Evolutionary conservation across 2,329 filamentous ascomycete genomes (phyloP).

Genomic region (Xylariaceae sp.): DNA sequence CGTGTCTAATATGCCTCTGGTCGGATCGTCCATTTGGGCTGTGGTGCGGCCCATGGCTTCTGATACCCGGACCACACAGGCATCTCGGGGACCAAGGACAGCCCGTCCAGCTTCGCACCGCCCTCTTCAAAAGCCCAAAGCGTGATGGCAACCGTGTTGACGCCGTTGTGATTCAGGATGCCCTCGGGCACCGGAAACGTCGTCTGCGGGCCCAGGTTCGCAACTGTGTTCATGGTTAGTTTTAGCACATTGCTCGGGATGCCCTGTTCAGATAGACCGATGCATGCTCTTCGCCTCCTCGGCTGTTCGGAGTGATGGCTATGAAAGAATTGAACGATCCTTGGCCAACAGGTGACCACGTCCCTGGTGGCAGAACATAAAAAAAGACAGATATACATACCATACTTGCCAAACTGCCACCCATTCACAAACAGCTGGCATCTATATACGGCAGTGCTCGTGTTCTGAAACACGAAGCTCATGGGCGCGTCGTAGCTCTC

Average conservation of each 20-base stretch:
- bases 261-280: neutral
- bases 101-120: slow-evolving; percentile 48
- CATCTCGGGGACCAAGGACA: slow-evolving; percentile 17
- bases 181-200: slow-evolving; percentile 67
- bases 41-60: slow-evolving; percentile 15
- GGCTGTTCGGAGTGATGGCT: too few relatives aligned
- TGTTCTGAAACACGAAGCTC: slow-evolving; percentile 48
- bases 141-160: slow-evolving; percentile 60
- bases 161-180: slow-evolving; percentile 61
- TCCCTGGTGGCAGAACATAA: neutral
- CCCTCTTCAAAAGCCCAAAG: slow-evolving; percentile 57
- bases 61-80: slow-evolving; percentile 17
- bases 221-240: slow-evolving; percentile 24
- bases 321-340: neutral
- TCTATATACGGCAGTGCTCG: slow-evolving; percentile 38
- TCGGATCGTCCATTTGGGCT: slow-evolving; percentile 12
- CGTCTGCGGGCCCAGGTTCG: slow-evolving; percentile 68
- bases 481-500: slow-evolving; percentile 52
- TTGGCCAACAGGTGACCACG: neutral
- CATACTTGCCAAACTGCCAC: slow-evolving; percentile 56
- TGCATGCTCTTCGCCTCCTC: too few relatives aligned
- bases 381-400: slow-evolving; percentile 2
- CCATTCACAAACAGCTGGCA: slow-evolving; percentile 67
- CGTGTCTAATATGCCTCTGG: slow-evolving; percentile 15
- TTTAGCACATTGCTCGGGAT: too few relatives aligned